A percentile compares a stretch with the other conserved stretches of the same genome.
phyloP scores from a whole-genome alignment of 2,329 filamentous ascomycete genomes.

The Cyphellophora europaea region DNA sequence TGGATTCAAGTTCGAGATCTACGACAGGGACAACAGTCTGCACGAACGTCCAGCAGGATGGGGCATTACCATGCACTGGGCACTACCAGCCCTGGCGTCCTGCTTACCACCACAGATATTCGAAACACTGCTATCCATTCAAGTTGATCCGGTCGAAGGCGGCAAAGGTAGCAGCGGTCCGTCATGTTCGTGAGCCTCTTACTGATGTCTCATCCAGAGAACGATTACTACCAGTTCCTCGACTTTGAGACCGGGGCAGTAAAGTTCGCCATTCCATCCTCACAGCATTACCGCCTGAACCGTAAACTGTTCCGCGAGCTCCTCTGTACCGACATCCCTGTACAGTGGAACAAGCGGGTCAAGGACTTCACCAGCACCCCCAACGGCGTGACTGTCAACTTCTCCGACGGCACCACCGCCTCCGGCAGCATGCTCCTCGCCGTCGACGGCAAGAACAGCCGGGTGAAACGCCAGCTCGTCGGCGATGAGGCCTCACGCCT shows the following conservation, averaged over 20 bases:
- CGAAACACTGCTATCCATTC: slow-evolving; percentile 17
- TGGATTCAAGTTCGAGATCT: slow-evolving; percentile 23
- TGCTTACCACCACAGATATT: slow-evolving; percentile 19
- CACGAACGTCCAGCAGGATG: slow-evolving; percentile 18
- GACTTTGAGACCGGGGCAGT: slow-evolving; percentile 21
- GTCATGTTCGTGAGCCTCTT: too few relatives aligned
- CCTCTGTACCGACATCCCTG: slow-evolving; percentile 18
- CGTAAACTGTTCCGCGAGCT: slow-evolving; percentile 21
- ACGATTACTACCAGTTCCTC: slow-evolving; percentile 20
- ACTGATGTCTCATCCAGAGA: slow-evolving; percentile 8
- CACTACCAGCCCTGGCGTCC: slow-evolving; percentile 14
- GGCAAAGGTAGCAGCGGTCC: slow-evolving; percentile 19
- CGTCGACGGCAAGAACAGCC: slow-evolving; percentile 21
- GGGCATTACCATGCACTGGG: slow-evolving; percentile 21
- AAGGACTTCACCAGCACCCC: slow-evolving; percentile 1
- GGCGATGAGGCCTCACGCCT: slow-evolving; percentile 1
- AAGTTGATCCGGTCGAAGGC: slow-evolving; percentile 21
- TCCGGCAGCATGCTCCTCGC: slow-evolving; percentile 18
- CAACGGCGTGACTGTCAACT: slow-evolving; percentile 5
- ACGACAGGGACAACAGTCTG: slow-evolving; percentile 21
- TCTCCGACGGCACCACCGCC: slow-evolving; percentile 14
- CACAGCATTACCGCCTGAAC: slow-evolving; percentile 20
- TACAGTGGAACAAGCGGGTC: slow-evolving; percentile 21
- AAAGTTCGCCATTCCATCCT: slow-evolving; percentile 23
- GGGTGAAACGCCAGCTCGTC: slow-evolving; percentile 12